Evolutionary conservation across 1,284 basidiomycete species (phyloP).

Genomic region (Trametes hirsuta): DNA sequence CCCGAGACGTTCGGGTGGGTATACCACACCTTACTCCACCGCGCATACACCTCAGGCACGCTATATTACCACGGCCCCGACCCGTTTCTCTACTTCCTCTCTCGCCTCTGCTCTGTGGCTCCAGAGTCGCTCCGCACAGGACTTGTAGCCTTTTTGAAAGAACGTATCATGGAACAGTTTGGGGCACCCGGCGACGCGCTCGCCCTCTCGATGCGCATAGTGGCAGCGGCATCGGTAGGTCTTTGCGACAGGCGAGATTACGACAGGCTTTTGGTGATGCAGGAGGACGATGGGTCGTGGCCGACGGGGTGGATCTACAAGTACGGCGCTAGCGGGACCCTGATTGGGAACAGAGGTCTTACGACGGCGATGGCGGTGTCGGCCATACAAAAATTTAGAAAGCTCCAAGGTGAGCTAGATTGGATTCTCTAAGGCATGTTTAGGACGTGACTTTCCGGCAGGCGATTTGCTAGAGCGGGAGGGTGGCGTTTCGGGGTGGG

Average conservation of each 20-base stretch:
- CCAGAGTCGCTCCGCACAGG: slow-evolving; percentile 33
- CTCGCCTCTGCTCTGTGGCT: slow-evolving; percentile 45
- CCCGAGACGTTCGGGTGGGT: slow-evolving; percentile 49
- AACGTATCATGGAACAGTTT: slow-evolving; percentile 51
- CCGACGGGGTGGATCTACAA: slow-evolving; percentile 51
- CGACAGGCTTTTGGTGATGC: slow-evolving; percentile 43
- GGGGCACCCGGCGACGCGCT: slow-evolving; percentile 50
- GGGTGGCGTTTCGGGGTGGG: not conserved
- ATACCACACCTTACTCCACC: slow-evolving; percentile 44
- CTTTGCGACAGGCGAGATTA: slow-evolving; percentile 46
- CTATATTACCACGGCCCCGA: slow-evolving; percentile 57
- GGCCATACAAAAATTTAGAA: not conserved
- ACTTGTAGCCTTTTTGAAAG: slow-evolving; percentile 43
- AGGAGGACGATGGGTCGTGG: slow-evolving; percentile 54
- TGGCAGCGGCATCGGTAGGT: slow-evolving; percentile 44
- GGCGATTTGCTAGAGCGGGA: not conserved
- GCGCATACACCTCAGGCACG: slow-evolving; percentile 42
- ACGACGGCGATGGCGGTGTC: slow-evolving; percentile 9
- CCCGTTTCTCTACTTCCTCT: slow-evolving; percentile 56
- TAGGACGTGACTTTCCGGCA: not conserved
- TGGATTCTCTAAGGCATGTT: not conserved
- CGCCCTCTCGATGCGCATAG: slow-evolving; percentile 49
- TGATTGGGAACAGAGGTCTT: slow-evolving; percentile 17
- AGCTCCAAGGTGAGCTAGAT: not conserved
- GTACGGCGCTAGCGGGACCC: slow-evolving; percentile 46